Conservation (phyloP, 75 land plant species). For the Sequoiadendron giganteum region DNA sequence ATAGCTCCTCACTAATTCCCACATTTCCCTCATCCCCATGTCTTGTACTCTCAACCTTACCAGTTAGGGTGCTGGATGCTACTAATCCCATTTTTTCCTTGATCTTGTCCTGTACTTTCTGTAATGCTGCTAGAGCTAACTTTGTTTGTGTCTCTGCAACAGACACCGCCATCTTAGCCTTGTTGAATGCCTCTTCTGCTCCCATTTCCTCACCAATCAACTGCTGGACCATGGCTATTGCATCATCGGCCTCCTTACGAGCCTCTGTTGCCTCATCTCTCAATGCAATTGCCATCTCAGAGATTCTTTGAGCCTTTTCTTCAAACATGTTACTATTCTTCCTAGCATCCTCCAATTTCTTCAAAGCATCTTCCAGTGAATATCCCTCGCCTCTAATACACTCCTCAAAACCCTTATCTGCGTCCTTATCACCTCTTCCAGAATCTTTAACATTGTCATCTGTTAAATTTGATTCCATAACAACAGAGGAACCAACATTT, state of each 20-base stretch:
- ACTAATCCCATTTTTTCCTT: conserved; percentile 7
- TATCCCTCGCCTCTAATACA: conserved; percentile 16
- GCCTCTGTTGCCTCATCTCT: conserved; percentile 77
- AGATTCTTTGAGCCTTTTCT: conserved; percentile 76
- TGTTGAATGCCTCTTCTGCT: conserved; percentile 62
- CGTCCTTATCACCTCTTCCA: conserved; percentile 14
- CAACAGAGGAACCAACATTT: background rate
- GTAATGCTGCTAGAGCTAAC: conserved; percentile 36
- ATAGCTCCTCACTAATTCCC: conserved; percentile 13
- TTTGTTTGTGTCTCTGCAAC: conserved; percentile 62
- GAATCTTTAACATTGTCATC: background rate
- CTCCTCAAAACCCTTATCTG: conserved; percentile 8
- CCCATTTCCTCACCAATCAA: conserved; percentile 43
- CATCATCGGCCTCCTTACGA: conserved; percentile 43
- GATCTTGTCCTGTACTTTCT: conserved; percentile 10
- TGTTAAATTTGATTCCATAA: background rate
- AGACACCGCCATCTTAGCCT: conserved; percentile 67
- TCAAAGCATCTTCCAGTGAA: conserved; percentile 48
- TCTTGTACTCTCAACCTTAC: conserved; percentile 7
- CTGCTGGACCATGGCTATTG: conserved; percentile 43
- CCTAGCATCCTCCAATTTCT: conserved; percentile 74
- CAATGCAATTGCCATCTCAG: conserved; percentile 76
- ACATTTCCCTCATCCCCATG: conserved; percentile 14
- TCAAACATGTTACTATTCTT: conserved; percentile 75
- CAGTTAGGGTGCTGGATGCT: background rate